Conservation (phyloP, 1,139 yeast genomes). For the Yamadazyma oceani region DNA sequence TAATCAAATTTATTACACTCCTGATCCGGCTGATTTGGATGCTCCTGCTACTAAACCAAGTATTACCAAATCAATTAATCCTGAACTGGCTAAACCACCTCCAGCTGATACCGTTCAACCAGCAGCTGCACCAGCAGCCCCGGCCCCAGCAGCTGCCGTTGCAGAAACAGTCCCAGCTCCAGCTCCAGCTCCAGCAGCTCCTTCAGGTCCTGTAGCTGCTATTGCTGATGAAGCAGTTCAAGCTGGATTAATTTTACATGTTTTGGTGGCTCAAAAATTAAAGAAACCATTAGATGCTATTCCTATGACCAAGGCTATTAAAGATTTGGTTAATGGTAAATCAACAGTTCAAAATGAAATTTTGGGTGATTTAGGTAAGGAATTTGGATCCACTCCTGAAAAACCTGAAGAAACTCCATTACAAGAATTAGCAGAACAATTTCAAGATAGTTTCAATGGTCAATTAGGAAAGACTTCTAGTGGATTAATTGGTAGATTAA, state of each 20-base stretch:
- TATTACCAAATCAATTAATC: conserved; percentile 15
- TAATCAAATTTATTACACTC: conserved; percentile 93
- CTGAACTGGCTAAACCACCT: conserved; percentile 3
- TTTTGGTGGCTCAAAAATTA: conserved; percentile 91
- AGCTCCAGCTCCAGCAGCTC: conserved; percentile 57
- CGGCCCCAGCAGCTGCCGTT: conserved; percentile 48
- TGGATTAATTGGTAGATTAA: conserved; percentile 83
- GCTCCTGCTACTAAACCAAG: conserved; percentile 44
- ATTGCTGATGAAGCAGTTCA: conserved; percentile 87
- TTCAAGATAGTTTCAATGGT: conserved; percentile 89
- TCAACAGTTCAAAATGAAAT: conserved; percentile 98
- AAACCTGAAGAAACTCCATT: conserved; percentile 98
- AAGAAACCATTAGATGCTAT: conserved; percentile 86
- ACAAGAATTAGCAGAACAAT: conserved; percentile 90
- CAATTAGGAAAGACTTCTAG: conserved; percentile 90
- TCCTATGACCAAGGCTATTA: conserved; percentile 89
- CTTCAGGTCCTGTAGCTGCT: conserved; percentile 76
- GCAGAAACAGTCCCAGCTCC: conserved; percentile 53
- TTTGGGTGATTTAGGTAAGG: conserved; percentile 96
- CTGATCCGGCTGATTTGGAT: conserved; percentile 66
- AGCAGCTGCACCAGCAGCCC: conserved; percentile 38
- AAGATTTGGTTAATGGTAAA: conserved; percentile 96
- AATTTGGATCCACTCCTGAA: conserved; percentile 96
- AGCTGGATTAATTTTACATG: conserved; percentile 80
- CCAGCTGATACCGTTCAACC: conserved; percentile 14